phyloP scores from a whole-genome alignment of 768 basidiomycete genomes.

The Lactarius evosmus region DNA sequence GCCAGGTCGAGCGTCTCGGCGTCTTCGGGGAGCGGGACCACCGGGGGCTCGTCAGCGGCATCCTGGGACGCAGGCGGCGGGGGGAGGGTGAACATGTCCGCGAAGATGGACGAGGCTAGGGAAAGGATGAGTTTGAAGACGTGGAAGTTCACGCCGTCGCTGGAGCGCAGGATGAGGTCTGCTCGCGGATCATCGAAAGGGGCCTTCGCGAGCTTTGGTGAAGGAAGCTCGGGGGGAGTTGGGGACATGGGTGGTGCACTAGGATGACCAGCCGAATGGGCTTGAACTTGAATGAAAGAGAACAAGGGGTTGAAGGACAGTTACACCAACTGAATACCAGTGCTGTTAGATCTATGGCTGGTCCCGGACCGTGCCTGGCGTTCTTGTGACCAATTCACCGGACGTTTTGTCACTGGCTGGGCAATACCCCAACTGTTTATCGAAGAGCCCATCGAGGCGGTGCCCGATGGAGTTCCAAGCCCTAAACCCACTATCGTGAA shows the following conservation, averaged over 20 bases:
- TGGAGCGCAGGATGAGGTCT: constrained; percentile 10
- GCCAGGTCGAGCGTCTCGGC: constrained; percentile 12
- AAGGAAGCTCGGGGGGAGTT: background rate
- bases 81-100: constrained; percentile 20
- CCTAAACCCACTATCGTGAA: background rate
- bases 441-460: background rate
- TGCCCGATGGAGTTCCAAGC: background rate
- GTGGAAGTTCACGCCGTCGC: constrained; percentile 17
- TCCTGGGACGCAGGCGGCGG: background rate
- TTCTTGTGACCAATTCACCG: background rate
- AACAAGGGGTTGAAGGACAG: background rate
- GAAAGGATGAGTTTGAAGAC: constrained; percentile 20
- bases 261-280: background rate
- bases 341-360: background rate
- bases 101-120: constrained; percentile 11
- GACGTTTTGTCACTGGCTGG: background rate
- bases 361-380: background rate
- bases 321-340: background rate
- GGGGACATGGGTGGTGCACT: background rate
- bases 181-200: constrained; percentile 18
- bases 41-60: background rate
- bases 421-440: background rate
- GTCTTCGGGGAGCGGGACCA: constrained; percentile 11
- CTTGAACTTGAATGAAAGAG: background rate
- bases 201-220: background rate